These are phyloP conservation scores for Crinitomyces ghanaensis DNA, from an alignment of 805 yeast genomes.

Conservation along the genomic window DNA sequence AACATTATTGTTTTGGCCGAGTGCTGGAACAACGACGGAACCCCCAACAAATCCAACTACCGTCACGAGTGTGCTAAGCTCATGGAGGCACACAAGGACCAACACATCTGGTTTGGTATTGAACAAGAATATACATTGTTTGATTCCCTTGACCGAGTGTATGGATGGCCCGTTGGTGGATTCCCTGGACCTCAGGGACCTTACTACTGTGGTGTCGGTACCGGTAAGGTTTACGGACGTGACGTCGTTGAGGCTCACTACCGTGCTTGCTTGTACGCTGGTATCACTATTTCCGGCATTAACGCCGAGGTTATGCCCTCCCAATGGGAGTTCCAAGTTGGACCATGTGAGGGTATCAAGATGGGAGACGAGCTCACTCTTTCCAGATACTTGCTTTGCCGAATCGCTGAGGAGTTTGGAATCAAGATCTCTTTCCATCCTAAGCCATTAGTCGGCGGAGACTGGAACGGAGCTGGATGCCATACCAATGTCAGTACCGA, in stretches of 20 bases:
- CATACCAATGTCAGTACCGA: conserved; percentile 96
- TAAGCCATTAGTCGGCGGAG: conserved; percentile 88
- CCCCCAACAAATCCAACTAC: conserved; percentile 97
- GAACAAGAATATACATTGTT: conserved; percentile 98
- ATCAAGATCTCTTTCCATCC: conserved; percentile 99
- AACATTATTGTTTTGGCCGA: conserved; percentile 90
- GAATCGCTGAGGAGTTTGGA: conserved; percentile 98
- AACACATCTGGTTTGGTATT: conserved; percentile 92
- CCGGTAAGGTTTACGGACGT: conserved; percentile 96
- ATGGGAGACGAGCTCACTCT: conserved; percentile 99
- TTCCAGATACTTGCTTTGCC: conserved; percentile 82
- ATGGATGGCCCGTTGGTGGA: conserved; percentile 99
- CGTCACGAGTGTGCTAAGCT: conserved; percentile 94
- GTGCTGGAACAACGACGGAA: conserved; percentile 97
- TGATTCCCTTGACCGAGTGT: conserved; percentile 79
- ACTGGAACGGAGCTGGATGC: conserved; percentile 99
- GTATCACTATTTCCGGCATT: conserved; percentile 85
- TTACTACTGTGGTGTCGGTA: conserved; percentile 99
- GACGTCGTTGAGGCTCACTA: conserved; percentile 98
- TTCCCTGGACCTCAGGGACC: conserved; percentile 99
- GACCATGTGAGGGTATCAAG: conserved; percentile 88
- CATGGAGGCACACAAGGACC: conserved; percentile 80
- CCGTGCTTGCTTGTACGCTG: conserved; percentile 93
- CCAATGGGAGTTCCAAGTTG: conserved; percentile 99
- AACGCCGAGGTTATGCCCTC: conserved; percentile 99